Evolutionary conservation across 2,329 filamentous ascomycete species (phyloP).

Genomic region (Raffaelea albimanens): DNA sequence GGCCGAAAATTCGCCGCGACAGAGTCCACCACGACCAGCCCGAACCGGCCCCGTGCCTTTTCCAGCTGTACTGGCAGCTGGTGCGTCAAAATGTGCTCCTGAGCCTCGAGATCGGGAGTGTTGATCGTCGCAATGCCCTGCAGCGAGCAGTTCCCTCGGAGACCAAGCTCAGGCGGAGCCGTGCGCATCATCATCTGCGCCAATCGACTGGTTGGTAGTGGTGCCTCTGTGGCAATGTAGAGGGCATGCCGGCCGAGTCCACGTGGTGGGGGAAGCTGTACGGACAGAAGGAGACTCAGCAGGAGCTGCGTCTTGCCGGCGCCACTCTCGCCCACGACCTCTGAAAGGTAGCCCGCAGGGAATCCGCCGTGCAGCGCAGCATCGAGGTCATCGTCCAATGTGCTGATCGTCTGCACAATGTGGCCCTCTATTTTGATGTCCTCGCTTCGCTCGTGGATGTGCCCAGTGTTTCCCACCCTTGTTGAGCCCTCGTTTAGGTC

Average conservation of each 20-base stretch:
- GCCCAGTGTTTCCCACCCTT: too few species aligned
- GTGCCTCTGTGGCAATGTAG: slow-evolving; percentile 89
- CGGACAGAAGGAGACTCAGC: slow-evolving; percentile 71
- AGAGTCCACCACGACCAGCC: slow-evolving; percentile 80
- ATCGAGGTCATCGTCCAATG: slow-evolving; percentile 67
- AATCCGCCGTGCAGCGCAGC: slow-evolving; percentile 70
- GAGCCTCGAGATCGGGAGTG: slow-evolving; percentile 82
- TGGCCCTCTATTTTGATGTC: not conserved
- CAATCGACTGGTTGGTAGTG: slow-evolving; percentile 73
- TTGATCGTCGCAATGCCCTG: slow-evolving; percentile 71
- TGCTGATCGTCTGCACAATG: slow-evolving; percentile 50
- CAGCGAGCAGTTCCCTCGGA: slow-evolving; percentile 46
- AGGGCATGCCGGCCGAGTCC: slow-evolving; percentile 67
- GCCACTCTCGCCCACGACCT: slow-evolving; percentile 88
- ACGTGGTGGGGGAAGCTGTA: slow-evolving; percentile 66
- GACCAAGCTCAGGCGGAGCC: not conserved
- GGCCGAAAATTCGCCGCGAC: slow-evolving; percentile 93
- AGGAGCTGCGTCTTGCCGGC: slow-evolving; percentile 94
- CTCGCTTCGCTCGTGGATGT: too few species aligned
- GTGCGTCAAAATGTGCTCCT: slow-evolving; percentile 89
- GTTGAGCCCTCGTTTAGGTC: not conserved
- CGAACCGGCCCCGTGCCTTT: slow-evolving; percentile 58
- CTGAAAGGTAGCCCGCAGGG: slow-evolving; percentile 70
- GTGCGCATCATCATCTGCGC: slow-evolving; percentile 57
- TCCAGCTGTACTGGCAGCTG: slow-evolving; percentile 65